Evolutionary conservation across 768 basidiomycete species (phyloP), one percentile per base, ranked within the genome.

Genomic region (Russula compacta): DNA sequence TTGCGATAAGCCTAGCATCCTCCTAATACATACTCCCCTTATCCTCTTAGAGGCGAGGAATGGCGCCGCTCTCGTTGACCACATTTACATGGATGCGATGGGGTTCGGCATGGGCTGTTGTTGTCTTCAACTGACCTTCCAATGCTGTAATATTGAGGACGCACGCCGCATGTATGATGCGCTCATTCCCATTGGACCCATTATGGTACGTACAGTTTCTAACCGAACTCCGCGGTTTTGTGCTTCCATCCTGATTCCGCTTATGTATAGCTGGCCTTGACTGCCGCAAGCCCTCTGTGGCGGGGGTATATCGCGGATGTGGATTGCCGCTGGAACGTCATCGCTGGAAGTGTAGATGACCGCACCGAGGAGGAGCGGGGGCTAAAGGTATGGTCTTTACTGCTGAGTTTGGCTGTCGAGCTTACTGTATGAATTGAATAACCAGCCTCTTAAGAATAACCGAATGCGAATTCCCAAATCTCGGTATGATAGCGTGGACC

Each of bases 41-140:
- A 29, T 33, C 48, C 19, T 21, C 32, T 19, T 64, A 90, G 93
- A 97, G 78, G 94, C 94, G 0, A 90, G 86, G 74, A 80, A 85
- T 64, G 94, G 95, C 2, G 92, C 94, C 5, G 94, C 95, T 15
- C 79, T 92, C 39, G 77, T 79, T 36, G 86, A 95, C 71, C 95
- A 98, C 72, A 91, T 99, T 64, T 98, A 98, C 71, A 82, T 98
- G 78, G 97, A 99, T 72, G 95, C 97, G 9, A 98, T 98, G 97
- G 95, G 95, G 33, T 99, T 99, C 72, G 97, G 97, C 50, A 99
- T 98, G 97, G 97, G 97, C 6, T 98, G 95, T 67, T 95, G 92
- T 69, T 98, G 97, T 73, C 78, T 99, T 54, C 97, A 99, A 69
- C 80, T 98, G 63, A 99, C 97, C 14, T 98, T 98, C 76, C 97